These are phyloP conservation scores for Craterostigma plantagineum DNA, from an alignment of 257 asterid species.

Conservation along the genomic window DNA sequence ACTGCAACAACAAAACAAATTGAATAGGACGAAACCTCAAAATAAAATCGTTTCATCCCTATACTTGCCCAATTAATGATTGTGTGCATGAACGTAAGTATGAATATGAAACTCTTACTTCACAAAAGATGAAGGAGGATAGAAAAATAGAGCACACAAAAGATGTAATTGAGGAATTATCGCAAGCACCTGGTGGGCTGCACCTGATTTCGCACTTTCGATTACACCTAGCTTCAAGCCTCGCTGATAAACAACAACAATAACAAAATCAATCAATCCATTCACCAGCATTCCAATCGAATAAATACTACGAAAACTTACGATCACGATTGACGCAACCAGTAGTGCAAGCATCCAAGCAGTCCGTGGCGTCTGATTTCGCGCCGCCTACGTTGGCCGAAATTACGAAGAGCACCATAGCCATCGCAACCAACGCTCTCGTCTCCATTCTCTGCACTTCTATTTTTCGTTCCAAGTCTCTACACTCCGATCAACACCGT, in stretches of 20 bases:
- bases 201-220: conserved; percentile 29
- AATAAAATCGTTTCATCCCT: too few species aligned
- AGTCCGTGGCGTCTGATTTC: conserved; percentile 19
- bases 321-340: conserved; percentile 23
- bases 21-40: too few species aligned
- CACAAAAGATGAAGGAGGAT: too few species aligned
- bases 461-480: too few species aligned
- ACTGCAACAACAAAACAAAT: too few species aligned
- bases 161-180: conserved; percentile 8
- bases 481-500: too few species aligned
- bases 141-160: too few species aligned
- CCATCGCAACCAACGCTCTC: conserved; percentile 13
- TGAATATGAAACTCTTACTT: too few species aligned
- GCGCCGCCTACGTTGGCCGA: conserved; percentile 18
- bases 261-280: too few species aligned
- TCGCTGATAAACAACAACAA: conserved; percentile 12
- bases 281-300: neutral
- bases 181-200: conserved; percentile 18
- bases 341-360: conserved; percentile 28
- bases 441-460: conserved; percentile 14
- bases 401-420: conserved; percentile 14
- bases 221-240: conserved; percentile 18
- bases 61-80: too few species aligned
- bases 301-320: conserved; percentile 2
- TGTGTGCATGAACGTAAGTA: too few species aligned